phyloP scores from a whole-genome alignment of 371 early-diverging fungal species.

The Rhizopus sp. region DNA sequence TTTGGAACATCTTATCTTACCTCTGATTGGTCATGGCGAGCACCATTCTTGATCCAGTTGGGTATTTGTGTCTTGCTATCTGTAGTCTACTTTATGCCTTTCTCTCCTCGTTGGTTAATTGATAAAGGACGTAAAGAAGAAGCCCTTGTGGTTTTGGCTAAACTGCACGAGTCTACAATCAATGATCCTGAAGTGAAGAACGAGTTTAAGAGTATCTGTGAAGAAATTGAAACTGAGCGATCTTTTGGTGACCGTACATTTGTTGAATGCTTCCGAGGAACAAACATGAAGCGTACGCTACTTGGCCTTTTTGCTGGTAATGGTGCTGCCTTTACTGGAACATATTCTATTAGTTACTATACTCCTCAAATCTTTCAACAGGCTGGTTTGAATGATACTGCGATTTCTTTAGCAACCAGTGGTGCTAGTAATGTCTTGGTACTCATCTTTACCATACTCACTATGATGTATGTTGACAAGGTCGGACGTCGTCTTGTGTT shows the following conservation, averaged over 20 bases:
- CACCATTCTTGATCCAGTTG: conserved; percentile 38
- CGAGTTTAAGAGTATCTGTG: conserved; percentile 37
- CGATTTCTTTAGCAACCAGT: conserved; percentile 38
- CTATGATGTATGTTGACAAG: conserved; percentile 56
- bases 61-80: conserved; percentile 23
- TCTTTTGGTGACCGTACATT: conserved; percentile 44
- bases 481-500: conserved; percentile 54
- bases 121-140: conserved; percentile 51
- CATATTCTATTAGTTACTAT: conserved; percentile 58
- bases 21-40: conserved; percentile 46
- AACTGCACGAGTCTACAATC: conserved; percentile 41
- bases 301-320: conserved; percentile 51
- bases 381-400: conserved; percentile 37
- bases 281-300: conserved; percentile 40
- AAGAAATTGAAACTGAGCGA: conserved; percentile 43
- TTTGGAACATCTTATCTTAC: conserved; percentile 47
- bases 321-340: conserved; percentile 67
- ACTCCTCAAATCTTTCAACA: conserved; percentile 42
- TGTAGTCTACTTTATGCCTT: conserved; percentile 21
- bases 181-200: conserved; percentile 41
- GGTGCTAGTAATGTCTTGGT: conserved; percentile 44
- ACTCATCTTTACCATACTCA: conserved; percentile 52
- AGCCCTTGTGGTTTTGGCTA: conserved; percentile 41
- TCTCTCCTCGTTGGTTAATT: conserved; percentile 55
- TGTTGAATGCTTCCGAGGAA: conserved; percentile 39